Evolutionary conservation across 768 basidiomycete species (phyloP), one percentile per base, ranked within the genome.

Genomic region (Termitomyces bulborhizus): DNA sequence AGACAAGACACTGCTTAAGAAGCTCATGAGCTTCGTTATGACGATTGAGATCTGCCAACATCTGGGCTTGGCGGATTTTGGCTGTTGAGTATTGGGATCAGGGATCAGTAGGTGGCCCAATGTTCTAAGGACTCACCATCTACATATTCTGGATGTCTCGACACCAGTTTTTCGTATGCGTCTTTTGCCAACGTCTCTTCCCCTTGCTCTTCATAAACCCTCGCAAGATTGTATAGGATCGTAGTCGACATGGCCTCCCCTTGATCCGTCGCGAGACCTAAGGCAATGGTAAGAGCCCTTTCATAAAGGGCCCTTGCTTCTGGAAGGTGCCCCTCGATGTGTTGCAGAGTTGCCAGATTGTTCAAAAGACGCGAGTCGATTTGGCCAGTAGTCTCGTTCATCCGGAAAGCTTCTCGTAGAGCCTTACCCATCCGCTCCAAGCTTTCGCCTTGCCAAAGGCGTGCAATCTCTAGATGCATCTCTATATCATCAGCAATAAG

Each of bases 71-170:
- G 26, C 96, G 87, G 43, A 96, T 83, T 75, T 98, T 98, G 60
- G 95, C 96, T 98, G 63, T 42, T 50, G n/a, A 32, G 21, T 41
- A 43, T 5, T 16, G 12, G n/a, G 46, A 42, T 52, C 43, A 18
- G 12, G n/a, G 46, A 42, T 52, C 43, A 18, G 41, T 41, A 12
- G 56, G 43, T 40, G 45, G 56, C 8, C 47, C 39, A 18, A n/a
- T 42, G 29, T 6, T 21, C 6, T 29, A 50, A 45, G n/a, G 32
- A 74, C 88, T 46, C 61, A 96, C 95, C 96, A 66, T 98, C 96
- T 24, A 94, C 82, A 66, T 96, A 98, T 71, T 98, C 97, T 1
- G 95, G 93, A 75, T 98, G 96, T 51, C 88, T 79, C n/a, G 82
- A 73, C 36, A 98, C 70, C 8, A 98, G 76, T 69, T 93, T 93